Base-by-base conservation (phyloP, 306 rosid genomes). In the Biancaea sappan region DNA sequence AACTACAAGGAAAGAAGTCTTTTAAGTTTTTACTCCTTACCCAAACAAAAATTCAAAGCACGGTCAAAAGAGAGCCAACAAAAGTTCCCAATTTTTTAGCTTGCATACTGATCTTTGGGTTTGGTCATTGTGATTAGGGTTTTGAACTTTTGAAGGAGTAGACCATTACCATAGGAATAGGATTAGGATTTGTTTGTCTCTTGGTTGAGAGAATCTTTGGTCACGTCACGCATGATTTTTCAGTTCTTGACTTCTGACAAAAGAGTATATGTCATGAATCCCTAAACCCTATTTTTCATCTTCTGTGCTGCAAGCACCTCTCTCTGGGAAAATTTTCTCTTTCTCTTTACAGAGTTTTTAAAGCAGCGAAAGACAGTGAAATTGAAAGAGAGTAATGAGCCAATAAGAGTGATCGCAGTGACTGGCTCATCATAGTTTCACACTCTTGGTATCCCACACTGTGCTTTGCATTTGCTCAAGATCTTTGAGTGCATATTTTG, bases 161-260 rank as follows among this genome's bases (percentile, higher is more conserved):
- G 79, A 66, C 32, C 8, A 48, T 69, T n/a, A n/a, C n/a, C n/a
- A n/a, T n/a, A n/a, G n/a, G n/a, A n/a, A n/a, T n/a, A n/a, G n/a
- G n/a, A n/a, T n/a, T n/a, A 67, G 46, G 82, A 73, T 77, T 72
- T 64, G 38, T 72, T n/a, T n/a, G 82, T 34, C 26, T 66, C 38
- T 80, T 79, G 73, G 75, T 65, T 68, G 71, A 54, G 59, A 79
- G 90, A 86, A 91, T 91, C 97, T 87, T 86, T 86, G 84, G 82
- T 84, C 91, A 87, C 83, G 91, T 89, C 95, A 89, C 88, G 52
- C 75, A 71, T 52, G 85, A 79, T 77, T 79, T 88, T 74, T 86
- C 80, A 51, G 84, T 84, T 82, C 76, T 81, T 82, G 81, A 77
- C 46, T 59, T 82, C 88, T 83, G 86, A 79, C 87, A 79, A 47